phyloP scores from a whole-genome alignment of 2,329 filamentous ascomycete species.

The Penicillium psychrosexuale region DNA sequence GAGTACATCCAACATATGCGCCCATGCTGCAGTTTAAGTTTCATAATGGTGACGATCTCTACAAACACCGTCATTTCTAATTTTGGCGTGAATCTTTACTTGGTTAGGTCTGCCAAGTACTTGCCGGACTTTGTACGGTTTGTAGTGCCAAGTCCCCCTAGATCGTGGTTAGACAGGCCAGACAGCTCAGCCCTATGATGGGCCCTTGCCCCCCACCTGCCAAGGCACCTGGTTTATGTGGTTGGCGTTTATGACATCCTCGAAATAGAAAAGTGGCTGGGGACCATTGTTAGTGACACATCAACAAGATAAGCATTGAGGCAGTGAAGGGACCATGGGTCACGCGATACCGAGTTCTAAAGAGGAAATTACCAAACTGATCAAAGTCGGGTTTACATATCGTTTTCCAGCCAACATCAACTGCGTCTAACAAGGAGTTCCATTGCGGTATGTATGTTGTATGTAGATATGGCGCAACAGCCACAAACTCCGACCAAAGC shows the following conservation, averaged over 20 bases:
- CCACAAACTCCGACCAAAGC: constrained; percentile 19
- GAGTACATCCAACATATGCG: neutral
- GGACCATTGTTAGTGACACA: neutral
- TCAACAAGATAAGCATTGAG: neutral
- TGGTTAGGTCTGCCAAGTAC: neutral
- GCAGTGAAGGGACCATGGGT: neutral
- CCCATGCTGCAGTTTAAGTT: neutral
- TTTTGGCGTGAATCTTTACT: constrained; percentile 1
- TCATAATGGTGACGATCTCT: constrained; percentile 4
- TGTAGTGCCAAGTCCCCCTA: constrained; percentile 10
- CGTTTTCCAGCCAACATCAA: constrained; percentile 9
- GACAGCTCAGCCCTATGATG: constrained; percentile 20
- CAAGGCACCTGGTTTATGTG: constrained; percentile 12
- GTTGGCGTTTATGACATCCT: constrained; percentile 17
- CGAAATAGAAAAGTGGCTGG: neutral
- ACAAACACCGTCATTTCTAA: neutral
- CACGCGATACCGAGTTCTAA: neutral
- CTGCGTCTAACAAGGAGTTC: constrained; percentile 19
- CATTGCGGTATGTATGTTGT: constrained; percentile 18
- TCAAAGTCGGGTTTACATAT: neutral
- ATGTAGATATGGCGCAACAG: constrained; percentile 15
- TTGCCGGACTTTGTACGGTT: neutral
- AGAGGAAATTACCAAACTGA: neutral
- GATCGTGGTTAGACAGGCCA: constrained; percentile 4
- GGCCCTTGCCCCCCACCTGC: constrained; percentile 15